Evolutionary conservation across 2,329 filamentous ascomycete genomes (phyloP), one percentile per base, ranked within the genome.

Genomic region (Calonectria hongkongensis): DNA sequence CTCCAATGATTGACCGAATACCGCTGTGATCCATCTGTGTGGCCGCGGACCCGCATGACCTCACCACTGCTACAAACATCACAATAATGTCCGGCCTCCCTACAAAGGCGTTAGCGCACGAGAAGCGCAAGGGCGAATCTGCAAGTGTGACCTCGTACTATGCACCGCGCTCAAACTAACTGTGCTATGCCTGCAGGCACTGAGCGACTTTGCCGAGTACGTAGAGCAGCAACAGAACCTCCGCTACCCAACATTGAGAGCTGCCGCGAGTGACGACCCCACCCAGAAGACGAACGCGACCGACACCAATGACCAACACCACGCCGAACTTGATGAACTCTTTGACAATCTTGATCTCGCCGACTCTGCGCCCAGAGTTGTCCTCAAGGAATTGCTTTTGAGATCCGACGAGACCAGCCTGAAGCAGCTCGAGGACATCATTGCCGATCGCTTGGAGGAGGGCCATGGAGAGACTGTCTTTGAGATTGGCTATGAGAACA

Each of bases 201-300:
- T 99, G 69, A 97, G 94, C 87, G 97, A 98, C 80, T 99, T 99
- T 83, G 95, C 96, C 84, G 97, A 99, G 81, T 98, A 98, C 81
- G 97, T 98, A 76, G 95, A 98, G 84, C 94, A 95, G 83, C 96
- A 98, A 83, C 97, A 98, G 84, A 92, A 92, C 16, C 85, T 93
- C 63, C 92, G 94, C 70, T 92, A 91, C 78, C 90, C 90, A 2
- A 82, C 81, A 51, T 81, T 86, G 43, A 84, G 82, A 67, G 77
- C 81, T 41, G 69, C 81, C 48, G 70, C 71, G n/a, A 27, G 54
- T 21, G 65, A 70, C 80, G 75, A 77, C 18, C 80, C 82, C 15
- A 76, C 82, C 12, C 79, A 83, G 27, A 74, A 76, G 18, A 80
- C 82, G 12, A 76, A 82, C 10, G 79, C 83, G 21, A 74, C 83